Evolutionary conservation across 805 yeast species (phyloP).

Genomic region (Kodamaea hsintzibuensis): DNA sequence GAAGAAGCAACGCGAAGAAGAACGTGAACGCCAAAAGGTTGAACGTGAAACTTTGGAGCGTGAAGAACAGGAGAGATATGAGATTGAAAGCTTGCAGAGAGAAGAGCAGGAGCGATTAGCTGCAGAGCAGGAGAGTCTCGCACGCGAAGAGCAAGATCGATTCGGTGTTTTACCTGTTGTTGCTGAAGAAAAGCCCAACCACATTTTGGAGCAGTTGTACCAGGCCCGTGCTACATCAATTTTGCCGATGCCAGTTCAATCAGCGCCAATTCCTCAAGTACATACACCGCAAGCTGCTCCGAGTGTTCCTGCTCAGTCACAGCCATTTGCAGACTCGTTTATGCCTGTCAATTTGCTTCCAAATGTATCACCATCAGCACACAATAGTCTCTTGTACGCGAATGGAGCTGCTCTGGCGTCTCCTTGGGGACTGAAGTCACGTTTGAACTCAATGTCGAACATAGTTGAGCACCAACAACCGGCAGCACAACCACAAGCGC

Average conservation of each 20-base stretch:
- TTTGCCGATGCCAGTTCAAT: not conserved
- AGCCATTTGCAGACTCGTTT: constrained; percentile 1
- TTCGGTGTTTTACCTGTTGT: not conserved
- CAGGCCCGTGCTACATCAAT: constrained; percentile 31
- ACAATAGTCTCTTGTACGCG: constrained; percentile 6
- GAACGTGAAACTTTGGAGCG: constrained; percentile 15
- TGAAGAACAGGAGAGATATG: constrained; percentile 14
- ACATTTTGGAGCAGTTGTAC: constrained; percentile 34
- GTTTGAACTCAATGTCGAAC: constrained; percentile 11
- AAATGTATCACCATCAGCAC: constrained; percentile 10
- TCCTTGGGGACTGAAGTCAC: constrained; percentile 16
- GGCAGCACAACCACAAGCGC: constrained; percentile 1
- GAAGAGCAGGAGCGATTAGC: constrained; percentile 13
- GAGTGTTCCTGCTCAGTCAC: not conserved
- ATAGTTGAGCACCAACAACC: constrained; percentile 1
- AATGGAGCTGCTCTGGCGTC: constrained; percentile 3
- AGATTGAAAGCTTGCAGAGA: constrained; percentile 9
- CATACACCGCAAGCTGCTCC: not conserved
- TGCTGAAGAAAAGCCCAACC: constrained; percentile 18
- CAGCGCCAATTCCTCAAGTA: constrained; percentile 1
- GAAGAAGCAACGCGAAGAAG: constrained; percentile 11
- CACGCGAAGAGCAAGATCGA: constrained; percentile 12
- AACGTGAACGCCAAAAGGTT: constrained; percentile 3
- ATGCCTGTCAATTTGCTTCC: not conserved
- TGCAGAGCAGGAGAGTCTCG: constrained; percentile 10